Base-by-base conservation (phyloP, 345 rosid species). In the Dovyalis caffra region DNA sequence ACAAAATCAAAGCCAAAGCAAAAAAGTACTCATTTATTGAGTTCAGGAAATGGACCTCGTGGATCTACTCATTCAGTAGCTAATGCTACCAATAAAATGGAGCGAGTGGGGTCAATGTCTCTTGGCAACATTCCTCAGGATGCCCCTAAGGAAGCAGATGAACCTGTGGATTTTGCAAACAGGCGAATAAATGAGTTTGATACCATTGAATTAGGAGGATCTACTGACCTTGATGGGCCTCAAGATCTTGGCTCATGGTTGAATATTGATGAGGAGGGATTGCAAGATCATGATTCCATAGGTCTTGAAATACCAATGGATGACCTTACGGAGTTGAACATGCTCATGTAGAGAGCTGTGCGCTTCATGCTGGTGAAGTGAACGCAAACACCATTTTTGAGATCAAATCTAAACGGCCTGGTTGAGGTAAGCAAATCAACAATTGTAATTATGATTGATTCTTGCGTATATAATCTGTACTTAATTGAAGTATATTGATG, bases 281-380 rank as follows among this genome's bases (percentile, higher is more conserved):
- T 89, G 77, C 98, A 85, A 74, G 99, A 86, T 73, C 86, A 85
- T 63, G 97, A 92, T 76, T 76, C 91, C 2, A 82, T 85, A 12
- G 98, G 98, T 70, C 90, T 93, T 37, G 90, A 87, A 72, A 88
- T 93, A 83, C 98, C 99, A 23, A 92, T 91, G 97, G 99, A 96
- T 76, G 97, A 93, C 78, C 91, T 96, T 35, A 77, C 90, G 0
- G 89, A 85, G 32, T 66, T 88, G 83, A 79, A 74, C 26, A 81
- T 88, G 84, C 62, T 82, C 10, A 57, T 85, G 79, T 85, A 73
- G 66, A 65, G 45, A 29, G 37, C 18, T 16, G 64, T 31, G 5
- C 51, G 35, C 61, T 16, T 23, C 15, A 43, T 25, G 33, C 57
- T 7, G 29, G 32, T 29, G 23, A 32, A 26, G n/a, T 28, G 69